Evolutionary conservation across 129 eudicot species (phyloP).

Genomic region (Saussurea involucrata): DNA sequence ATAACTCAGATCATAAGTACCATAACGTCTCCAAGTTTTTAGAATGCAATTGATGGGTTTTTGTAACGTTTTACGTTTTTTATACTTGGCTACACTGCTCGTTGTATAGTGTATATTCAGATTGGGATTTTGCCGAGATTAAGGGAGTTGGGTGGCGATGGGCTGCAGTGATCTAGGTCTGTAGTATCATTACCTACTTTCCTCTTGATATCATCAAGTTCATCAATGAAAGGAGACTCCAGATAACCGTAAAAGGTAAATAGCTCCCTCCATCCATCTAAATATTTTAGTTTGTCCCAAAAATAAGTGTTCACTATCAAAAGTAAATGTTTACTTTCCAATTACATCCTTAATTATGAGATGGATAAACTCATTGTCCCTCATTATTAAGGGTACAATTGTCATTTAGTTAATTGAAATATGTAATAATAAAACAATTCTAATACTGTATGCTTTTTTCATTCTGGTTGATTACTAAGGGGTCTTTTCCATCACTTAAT

Average conservation of each 20-base stretch:
- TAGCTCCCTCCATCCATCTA: background rate
- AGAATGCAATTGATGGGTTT: background rate
- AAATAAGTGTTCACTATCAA: background rate
- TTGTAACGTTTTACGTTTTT: background rate
- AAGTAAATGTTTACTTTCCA: background rate
- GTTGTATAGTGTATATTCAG: slow-evolving; percentile 79
- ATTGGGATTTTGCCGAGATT: slow-evolving; percentile 75
- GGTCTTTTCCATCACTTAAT: too few species aligned
- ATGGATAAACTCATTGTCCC: background rate
- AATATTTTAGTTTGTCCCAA: background rate
- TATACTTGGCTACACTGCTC: slow-evolving; percentile 62
- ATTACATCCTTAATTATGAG: background rate
- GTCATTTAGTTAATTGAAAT: background rate
- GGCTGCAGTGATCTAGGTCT: slow-evolving; percentile 90
- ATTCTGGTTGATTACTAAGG: too few species aligned
- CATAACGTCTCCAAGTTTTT: background rate
- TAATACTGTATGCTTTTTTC: too few species aligned
- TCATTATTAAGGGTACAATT: background rate
- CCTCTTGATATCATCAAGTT: slow-evolving; percentile 88
- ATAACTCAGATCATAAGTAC: slow-evolving; percentile 65
- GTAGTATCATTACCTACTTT: slow-evolving; percentile 60
- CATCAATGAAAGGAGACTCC: slow-evolving; percentile 43
- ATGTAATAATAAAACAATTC: too few species aligned
- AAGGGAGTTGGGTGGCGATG: slow-evolving; percentile 84
- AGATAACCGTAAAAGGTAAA: slow-evolving; percentile 10